These are phyloP conservation scores for Rhizopogon vinicolor DNA, from an alignment of 768 basidiomycete species.

Conservation along the genomic window DNA sequence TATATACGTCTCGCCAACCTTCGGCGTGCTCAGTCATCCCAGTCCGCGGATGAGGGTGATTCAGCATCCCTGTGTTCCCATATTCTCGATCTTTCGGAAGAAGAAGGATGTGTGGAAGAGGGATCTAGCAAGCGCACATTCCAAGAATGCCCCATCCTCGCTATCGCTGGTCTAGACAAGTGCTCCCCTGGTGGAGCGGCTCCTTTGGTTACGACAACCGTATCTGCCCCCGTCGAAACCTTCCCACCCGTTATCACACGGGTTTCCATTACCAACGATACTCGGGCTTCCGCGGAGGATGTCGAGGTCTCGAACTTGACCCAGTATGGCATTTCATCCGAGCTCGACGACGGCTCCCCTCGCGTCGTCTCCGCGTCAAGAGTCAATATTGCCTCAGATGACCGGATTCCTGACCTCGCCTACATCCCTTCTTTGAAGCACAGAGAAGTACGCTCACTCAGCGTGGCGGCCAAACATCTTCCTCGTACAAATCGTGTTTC, in stretches of 20 bases:
- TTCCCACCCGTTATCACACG: not conserved
- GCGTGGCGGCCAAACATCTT: not conserved
- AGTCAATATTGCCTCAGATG: not conserved
- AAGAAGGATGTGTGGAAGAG: not conserved
- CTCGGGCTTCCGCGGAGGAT: not conserved
- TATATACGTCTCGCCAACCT: no score
- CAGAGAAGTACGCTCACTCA: not conserved
- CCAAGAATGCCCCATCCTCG: not conserved
- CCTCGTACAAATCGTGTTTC: not conserved
- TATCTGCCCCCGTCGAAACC: not conserved
- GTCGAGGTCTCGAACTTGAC: no score
- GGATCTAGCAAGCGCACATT: not conserved
- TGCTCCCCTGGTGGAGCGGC: not conserved
- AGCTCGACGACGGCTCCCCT: not conserved
- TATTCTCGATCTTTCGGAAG: not conserved
- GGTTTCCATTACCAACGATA: not conserved
- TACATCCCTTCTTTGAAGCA: not conserved
- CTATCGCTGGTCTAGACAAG: not conserved
- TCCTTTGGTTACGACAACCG: not conserved
- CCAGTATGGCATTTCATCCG: not conserved
- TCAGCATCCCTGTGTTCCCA: not conserved
- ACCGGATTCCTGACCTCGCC: not conserved
- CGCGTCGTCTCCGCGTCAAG: not conserved
- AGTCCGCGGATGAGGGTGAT: not conserved
- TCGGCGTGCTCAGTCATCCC: not conserved